phyloP scores from a whole-genome alignment of 106 monocot species.

The Allium fistulosum region DNA sequence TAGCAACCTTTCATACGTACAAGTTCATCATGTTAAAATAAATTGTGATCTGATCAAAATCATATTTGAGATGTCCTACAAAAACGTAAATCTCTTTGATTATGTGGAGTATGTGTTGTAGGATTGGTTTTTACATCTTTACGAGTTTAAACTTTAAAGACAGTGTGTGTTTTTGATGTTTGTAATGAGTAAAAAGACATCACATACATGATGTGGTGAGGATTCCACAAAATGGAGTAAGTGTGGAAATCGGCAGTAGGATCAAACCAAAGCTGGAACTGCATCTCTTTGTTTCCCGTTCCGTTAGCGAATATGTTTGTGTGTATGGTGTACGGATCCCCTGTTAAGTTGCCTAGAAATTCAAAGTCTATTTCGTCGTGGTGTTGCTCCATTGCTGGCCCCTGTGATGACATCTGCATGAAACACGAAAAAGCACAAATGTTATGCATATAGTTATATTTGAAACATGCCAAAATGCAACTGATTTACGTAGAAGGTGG shows the following conservation, averaged over 20 bases:
- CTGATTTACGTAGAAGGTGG: slow-evolving; percentile 5
- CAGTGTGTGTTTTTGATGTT: neutral
- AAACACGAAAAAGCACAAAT: neutral
- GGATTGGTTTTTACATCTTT: too few species aligned
- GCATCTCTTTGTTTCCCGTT: slow-evolving; percentile 17
- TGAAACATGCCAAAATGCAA: neutral
- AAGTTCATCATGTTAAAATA: neutral
- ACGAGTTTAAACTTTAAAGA: too few species aligned
- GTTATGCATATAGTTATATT: neutral
- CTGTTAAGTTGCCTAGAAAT: slow-evolving; percentile 20
- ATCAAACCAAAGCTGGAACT: slow-evolving; percentile 23
- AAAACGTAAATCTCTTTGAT: too few species aligned
- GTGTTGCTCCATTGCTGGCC: neutral
- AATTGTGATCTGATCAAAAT: neutral
- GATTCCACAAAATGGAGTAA: slow-evolving; percentile 23
- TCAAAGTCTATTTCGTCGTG: slow-evolving; percentile 28
- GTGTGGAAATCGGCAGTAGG: slow-evolving; percentile 21
- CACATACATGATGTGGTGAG: slow-evolving; percentile 12
- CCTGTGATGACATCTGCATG: slow-evolving; percentile 17
- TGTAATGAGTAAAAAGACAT: neutral
- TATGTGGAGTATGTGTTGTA: too few species aligned
- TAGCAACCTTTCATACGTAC: slow-evolving; percentile 4
- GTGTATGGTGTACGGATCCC: slow-evolving; percentile 20
- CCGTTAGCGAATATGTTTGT: slow-evolving; percentile 21
- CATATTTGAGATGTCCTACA: too few species aligned